A percentile compares a stretch with the other conserved stretches of the same genome.
phyloP scores from a whole-genome alignment of 768 basidiomycete species.

The Mycena galopus region DNA sequence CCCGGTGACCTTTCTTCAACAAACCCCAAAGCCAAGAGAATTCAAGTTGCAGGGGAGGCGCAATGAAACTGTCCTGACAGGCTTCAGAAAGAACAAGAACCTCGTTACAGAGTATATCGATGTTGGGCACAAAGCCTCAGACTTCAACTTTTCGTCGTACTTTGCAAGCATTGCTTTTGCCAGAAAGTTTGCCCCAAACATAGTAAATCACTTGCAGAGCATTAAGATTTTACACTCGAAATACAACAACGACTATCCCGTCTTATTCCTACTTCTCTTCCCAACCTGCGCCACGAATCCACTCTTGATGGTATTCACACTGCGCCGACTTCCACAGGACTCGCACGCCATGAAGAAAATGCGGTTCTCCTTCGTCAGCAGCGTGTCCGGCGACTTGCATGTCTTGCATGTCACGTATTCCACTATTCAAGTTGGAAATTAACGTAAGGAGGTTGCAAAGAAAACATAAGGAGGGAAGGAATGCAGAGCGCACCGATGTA shows the following conservation, averaged over 20 bases:
- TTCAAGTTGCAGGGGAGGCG: no score
- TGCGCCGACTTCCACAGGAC: conserved; percentile 90
- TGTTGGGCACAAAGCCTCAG: no score
- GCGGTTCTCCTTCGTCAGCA: conserved; percentile 97
- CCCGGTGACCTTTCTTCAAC: no score
- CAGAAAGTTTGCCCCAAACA: no score
- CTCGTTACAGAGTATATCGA: no score
- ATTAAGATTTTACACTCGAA: neutral
- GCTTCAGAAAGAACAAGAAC: no score
- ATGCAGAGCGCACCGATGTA: conserved; percentile 86
- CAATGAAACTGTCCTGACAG: no score
- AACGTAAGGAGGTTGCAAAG: neutral
- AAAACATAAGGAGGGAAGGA: neutral
- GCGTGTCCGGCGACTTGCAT: conserved; percentile 98
- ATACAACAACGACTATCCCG: conserved; percentile 56
- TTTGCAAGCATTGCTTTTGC: no score
- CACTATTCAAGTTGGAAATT: conserved; percentile 58
- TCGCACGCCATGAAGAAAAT: conserved; percentile 98
- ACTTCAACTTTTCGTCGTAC: no score
- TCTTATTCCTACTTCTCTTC: conserved; percentile 87
- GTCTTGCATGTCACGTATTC: conserved; percentile 99
- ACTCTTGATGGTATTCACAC: conserved; percentile 97
- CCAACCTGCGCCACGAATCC: conserved; percentile 98
- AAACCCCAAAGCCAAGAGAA: no score
- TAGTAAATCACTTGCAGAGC: neutral